Base-by-base conservation (phyloP, 495 filamentous ascomycete genomes). In the Aspergillus sclerotioniger region DNA sequence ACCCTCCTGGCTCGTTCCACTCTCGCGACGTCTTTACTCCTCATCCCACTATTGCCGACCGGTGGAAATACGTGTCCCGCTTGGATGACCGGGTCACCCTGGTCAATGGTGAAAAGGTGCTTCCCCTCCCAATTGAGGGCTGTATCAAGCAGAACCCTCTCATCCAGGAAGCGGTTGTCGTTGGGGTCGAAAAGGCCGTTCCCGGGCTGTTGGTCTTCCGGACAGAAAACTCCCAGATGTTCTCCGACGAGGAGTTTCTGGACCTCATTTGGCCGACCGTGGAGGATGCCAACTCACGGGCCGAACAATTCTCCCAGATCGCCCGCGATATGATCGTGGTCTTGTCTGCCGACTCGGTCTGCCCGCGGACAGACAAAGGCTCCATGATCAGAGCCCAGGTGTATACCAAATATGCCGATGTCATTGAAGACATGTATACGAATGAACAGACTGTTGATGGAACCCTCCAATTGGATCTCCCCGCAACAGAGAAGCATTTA, bases 81-180 rank as follows among this genome's bases (percentile, higher is more conserved):
- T 62, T 82, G 2, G 88, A 91, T 54, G 85, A 88, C 59, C 74
- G 79, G 2, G 76, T 90, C 13, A 85, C 82, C 0, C 76, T 90
- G 8, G 63, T 81, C 6, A 90, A 84, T 55, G 88, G 87, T 0
- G 86, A 90, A 62, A 91, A 91, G 56, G 78, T 88, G 0, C 71
- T 87, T n/a, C 86, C 88, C 0, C 60, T 87, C 5, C 69, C 76
- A 0, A 82, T 87, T 47, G 88, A 90, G 64, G 81, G 82, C 1
- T 66, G 61, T 1, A 76, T 89, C 20, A 78, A 81, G 49, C 69
- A 80, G 19, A 67, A 82, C 50, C 64, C 69, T 9, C 56, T 80
- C 1, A 71, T 88, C 2, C 66, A 77, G 28, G 87, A 88, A 53
- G 82, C 79, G 9, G 71, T 86, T 6, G 77, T 89, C 1, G 80